phyloP scores from a whole-genome alignment of 2,329 filamentous ascomycete species.

The Cladophialophora psammophila region DNA sequence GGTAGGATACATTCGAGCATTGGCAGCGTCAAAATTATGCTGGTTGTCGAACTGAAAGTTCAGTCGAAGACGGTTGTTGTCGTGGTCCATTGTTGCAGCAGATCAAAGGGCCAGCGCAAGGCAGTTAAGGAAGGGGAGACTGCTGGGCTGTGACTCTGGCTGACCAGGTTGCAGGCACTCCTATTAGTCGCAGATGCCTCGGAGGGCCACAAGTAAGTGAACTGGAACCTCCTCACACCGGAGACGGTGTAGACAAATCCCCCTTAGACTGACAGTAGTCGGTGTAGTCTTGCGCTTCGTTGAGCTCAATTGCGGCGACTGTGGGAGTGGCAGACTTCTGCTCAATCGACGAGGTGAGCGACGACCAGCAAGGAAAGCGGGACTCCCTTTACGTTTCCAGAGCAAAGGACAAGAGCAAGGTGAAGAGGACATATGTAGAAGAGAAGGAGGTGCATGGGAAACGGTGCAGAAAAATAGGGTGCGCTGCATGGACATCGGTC shows the following conservation, averaged over 20 bases:
- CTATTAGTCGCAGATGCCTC: slow-evolving; percentile 12
- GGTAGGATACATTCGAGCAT: slow-evolving; percentile 78
- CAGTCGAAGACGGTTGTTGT: slow-evolving; percentile 63
- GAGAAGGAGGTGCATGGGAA: slow-evolving; percentile 7
- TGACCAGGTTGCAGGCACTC: slow-evolving; percentile 7
- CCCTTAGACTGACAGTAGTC: slow-evolving; percentile 20
- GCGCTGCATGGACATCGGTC: slow-evolving; percentile 5
- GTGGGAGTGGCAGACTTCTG: not conserved
- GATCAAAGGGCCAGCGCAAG: not conserved
- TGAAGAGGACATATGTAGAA: not conserved
- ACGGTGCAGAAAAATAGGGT: slow-evolving; percentile 20
- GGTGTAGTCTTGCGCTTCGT: slow-evolving; percentile 10
- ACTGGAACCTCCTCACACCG: not conserved
- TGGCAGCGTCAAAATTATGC: slow-evolving; percentile 66
- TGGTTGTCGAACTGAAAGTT: slow-evolving; percentile 66
- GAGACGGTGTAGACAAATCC: not conserved
- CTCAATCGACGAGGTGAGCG: not conserved
- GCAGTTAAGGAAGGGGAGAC: not conserved
- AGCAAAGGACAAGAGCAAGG: slow-evolving; percentile 5
- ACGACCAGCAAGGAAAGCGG: not conserved
- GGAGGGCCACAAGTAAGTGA: not conserved
- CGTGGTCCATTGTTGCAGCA: slow-evolving; percentile 55
- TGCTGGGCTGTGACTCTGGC: slow-evolving; percentile 11
- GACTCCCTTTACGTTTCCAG: not conserved
- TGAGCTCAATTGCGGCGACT: slow-evolving; percentile 3